These are phyloP conservation scores for Phaeosphaeria sp. DNA, from an alignment of 2,329 filamentous ascomycete species.

Conservation along the genomic window DNA sequence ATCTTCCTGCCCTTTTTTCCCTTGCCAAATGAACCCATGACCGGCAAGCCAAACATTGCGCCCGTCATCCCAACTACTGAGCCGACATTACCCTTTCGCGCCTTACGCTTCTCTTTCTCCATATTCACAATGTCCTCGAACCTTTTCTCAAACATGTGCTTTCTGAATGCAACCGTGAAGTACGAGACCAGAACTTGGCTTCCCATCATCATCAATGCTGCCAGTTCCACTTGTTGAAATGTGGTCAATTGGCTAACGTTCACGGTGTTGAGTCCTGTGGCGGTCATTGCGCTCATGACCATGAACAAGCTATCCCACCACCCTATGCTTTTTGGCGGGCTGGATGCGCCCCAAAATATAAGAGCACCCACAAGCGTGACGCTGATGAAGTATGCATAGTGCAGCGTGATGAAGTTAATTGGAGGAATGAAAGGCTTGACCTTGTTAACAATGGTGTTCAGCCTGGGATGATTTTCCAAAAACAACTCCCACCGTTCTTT, in stretches of 20 bases:
- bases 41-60: constrained; percentile 28
- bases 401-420: constrained; percentile 30
- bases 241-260: constrained; percentile 30
- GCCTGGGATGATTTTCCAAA: constrained; percentile 10
- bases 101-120: constrained; percentile 26
- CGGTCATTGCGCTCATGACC: constrained; percentile 16
- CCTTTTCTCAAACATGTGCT: constrained; percentile 30
- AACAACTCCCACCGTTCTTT: constrained; percentile 16
- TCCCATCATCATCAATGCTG: constrained; percentile 30
- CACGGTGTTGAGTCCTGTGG: constrained; percentile 25
- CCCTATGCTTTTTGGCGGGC: constrained; percentile 25
- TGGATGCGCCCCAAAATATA: constrained; percentile 30
- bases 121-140: constrained; percentile 29
- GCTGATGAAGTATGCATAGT: constrained; percentile 29
- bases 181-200: constrained; percentile 28
- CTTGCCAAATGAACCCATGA: constrained; percentile 30
- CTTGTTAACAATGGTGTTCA: constrained; percentile 13
- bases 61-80: constrained; percentile 28
- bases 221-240: constrained; percentile 19
- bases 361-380: constrained; percentile 21
- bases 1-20: constrained; percentile 12
- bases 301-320: constrained; percentile 34
- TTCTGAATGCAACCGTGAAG: constrained; percentile 27
- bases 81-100: constrained; percentile 19
- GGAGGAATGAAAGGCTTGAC: constrained; percentile 27